Percentiles rank a stretch among this genome's conserved stretches.
Conservation (phyloP, 495 filamentous ascomycete species). For the Tuber magnatum region DNA sequence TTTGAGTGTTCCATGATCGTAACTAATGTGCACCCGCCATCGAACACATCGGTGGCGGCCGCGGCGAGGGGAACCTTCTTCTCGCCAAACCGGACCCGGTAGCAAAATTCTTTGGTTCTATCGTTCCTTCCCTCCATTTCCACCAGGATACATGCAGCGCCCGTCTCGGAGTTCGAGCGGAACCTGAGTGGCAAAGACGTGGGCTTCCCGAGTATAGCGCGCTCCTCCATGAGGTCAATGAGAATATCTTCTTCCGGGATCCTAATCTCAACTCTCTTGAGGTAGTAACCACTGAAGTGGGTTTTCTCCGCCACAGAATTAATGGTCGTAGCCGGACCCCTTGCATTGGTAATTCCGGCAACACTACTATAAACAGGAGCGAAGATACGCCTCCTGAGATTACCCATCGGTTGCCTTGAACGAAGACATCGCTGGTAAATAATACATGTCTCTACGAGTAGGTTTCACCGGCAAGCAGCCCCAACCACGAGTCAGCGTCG, state of each 20-base stretch:
- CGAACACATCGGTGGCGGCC: slow-evolving; percentile 73
- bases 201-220: slow-evolving; percentile 67
- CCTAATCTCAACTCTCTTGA: slow-evolving; percentile 77
- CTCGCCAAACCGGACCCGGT: slow-evolving; percentile 91
- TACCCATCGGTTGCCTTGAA: slow-evolving; percentile 92
- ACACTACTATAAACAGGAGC: slow-evolving; percentile 74
- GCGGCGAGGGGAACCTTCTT: slow-evolving; percentile 75
- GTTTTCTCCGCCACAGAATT: slow-evolving; percentile 68
- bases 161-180: slow-evolving; percentile 81
- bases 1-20: too few relatives aligned
- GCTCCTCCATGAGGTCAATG: slow-evolving; percentile 79
- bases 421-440: slow-evolving; percentile 88
- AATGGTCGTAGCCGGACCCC: slow-evolving; percentile 67
- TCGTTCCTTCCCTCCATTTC: slow-evolving; percentile 91
- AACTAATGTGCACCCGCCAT: slow-evolving; percentile 75
- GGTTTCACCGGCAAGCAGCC: slow-evolving; percentile 75
- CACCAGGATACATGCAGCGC: slow-evolving; percentile 75
- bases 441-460: slow-evolving; percentile 90
- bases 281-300: slow-evolving; percentile 57
- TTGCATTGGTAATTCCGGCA: slow-evolving; percentile 72
- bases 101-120: slow-evolving; percentile 96
- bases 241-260: slow-evolving; percentile 68
- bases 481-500: slow-evolving; percentile 70
- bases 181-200: slow-evolving; percentile 72
- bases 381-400: slow-evolving; percentile 85